Conservation (phyloP, 768 basidiomycete species). For the Favolaschia claudopus region DNA sequence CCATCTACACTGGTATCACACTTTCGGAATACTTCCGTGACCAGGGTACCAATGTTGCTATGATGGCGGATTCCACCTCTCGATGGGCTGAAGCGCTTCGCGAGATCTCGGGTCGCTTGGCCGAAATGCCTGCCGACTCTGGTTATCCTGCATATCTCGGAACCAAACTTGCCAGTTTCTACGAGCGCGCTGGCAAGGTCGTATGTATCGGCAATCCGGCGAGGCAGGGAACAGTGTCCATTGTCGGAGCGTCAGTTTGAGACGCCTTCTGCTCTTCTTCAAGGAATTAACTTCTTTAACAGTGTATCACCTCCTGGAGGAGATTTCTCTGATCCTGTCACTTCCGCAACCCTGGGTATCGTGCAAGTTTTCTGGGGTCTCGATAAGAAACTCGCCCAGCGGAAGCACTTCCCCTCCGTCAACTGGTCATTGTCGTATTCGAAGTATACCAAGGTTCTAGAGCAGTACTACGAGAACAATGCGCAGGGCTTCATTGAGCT, state of each 20-base stretch:
- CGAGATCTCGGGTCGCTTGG: slow-evolving; percentile 98
- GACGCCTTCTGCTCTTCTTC: slow-evolving; percentile 1
- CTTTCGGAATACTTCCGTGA: slow-evolving; percentile 99
- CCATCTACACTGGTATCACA: slow-evolving; percentile 99
- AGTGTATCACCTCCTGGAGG: slow-evolving; percentile 99
- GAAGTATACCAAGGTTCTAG: slow-evolving; percentile 95
- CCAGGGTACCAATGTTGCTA: slow-evolving; percentile 95
- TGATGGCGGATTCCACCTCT: slow-evolving; percentile 99
- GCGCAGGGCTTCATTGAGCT: slow-evolving; percentile 96
- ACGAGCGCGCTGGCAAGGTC: slow-evolving; percentile 98
- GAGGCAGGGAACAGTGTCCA: slow-evolving; percentile 93
- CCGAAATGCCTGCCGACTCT: slow-evolving; percentile 99
- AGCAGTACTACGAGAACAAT: slow-evolving; percentile 89
- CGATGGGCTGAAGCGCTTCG: slow-evolving; percentile 99
- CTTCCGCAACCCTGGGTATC: slow-evolving; percentile 95
- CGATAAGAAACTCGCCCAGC: slow-evolving; percentile 98
- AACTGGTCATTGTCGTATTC: slow-evolving; percentile 99
- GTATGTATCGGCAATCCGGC: slow-evolving; percentile 88
- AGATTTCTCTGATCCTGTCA: slow-evolving; percentile 99
- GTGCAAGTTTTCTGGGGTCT: slow-evolving; percentile 99
- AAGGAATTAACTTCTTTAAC: slow-evolving; percentile 17
- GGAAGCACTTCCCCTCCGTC: slow-evolving; percentile 99
- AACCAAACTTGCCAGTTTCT: slow-evolving; percentile 97
- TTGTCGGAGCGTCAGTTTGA: slow-evolving; percentile 92
- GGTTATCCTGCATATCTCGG: slow-evolving; percentile 98